Evolutionary conservation across 108 stramenopile genomes (phyloP).

Genomic region (Nannochloropsis oceanica): DNA sequence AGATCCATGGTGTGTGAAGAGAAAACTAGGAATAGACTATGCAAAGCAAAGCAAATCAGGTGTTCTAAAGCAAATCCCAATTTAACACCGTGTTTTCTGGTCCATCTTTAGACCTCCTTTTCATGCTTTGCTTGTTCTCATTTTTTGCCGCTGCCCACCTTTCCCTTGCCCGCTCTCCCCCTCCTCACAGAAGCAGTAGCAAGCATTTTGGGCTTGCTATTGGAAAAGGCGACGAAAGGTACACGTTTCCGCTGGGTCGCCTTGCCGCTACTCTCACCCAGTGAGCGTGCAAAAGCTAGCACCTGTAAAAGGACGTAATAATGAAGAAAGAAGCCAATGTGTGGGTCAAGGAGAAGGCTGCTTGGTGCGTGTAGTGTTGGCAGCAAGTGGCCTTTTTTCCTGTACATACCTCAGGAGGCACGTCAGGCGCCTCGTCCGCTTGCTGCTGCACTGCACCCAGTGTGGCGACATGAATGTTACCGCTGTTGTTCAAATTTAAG

Average conservation of each 20-base stretch:
- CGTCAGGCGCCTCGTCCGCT: neutral
- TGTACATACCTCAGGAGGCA: neutral
- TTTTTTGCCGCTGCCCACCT: no score
- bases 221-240: neutral
- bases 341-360: no score
- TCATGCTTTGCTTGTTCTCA: no score
- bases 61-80: no score
- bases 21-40: no score
- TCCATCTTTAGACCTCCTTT: no score
- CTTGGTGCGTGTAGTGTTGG: neutral
- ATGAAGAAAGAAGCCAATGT: no score
- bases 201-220: neutral
- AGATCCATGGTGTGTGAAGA: no score
- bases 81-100: no score
- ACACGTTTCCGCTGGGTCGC: neutral
- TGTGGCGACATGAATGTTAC: neutral
- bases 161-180: no score
- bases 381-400: neutral
- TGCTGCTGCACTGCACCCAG: neutral
- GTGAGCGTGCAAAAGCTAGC: neutral
- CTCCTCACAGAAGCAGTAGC: no score
- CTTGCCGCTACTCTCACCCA: neutral
- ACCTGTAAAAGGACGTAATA: neutral
- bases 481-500: neutral
- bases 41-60: no score